phyloP scores from a whole-genome alignment of 495 filamentous ascomycete genomes.

The Annulohypoxylon moriforme region DNA sequence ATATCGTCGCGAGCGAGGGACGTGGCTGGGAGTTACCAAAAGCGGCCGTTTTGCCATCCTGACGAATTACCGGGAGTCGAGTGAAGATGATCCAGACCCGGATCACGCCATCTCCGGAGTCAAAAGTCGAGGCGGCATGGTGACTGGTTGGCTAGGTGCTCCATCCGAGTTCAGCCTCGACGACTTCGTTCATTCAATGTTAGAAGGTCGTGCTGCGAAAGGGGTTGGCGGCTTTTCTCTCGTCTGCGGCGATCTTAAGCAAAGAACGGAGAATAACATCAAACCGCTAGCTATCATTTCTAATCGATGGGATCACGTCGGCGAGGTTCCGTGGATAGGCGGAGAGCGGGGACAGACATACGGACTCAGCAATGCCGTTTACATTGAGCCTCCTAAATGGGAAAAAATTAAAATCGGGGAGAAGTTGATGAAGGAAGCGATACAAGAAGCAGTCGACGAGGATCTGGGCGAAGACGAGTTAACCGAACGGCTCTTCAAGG shows the following conservation, averaged over 20 bases:
- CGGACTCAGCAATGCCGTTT: slow-evolving; percentile 88
- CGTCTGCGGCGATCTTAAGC: slow-evolving; percentile 81
- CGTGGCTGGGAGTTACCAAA: slow-evolving; percentile 92
- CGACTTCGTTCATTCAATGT: slow-evolving; percentile 75
- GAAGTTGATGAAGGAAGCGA: slow-evolving; percentile 55
- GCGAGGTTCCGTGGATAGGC: slow-evolving; percentile 77
- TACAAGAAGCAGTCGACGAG: slow-evolving; percentile 57
- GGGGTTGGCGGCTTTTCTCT: slow-evolving; percentile 92
- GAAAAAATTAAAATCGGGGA: slow-evolving; percentile 77
- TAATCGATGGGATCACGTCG: slow-evolving; percentile 77
- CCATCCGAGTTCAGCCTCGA: slow-evolving; percentile 61
- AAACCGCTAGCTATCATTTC: slow-evolving; percentile 87
- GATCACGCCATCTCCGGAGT: slow-evolving; percentile 66
- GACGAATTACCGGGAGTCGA: slow-evolving; percentile 92
- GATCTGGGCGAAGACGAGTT: slow-evolving; percentile 70
- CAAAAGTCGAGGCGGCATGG: slow-evolving; percentile 83
- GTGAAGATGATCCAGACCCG: slow-evolving; percentile 56
- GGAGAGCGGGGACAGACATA: slow-evolving; percentile 70
- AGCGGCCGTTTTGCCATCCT: slow-evolving; percentile 87
- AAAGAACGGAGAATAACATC: slow-evolving; percentile 54
- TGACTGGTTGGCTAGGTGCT: slow-evolving; percentile 83
- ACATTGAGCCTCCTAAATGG: slow-evolving; percentile 75
- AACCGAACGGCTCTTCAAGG: slow-evolving; percentile 73
- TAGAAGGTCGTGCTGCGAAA: slow-evolving; percentile 72
- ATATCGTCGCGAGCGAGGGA: slow-evolving; percentile 71